phyloP scores from a whole-genome alignment of 805 yeast genomes.

The Yarrowia divulgata region DNA sequence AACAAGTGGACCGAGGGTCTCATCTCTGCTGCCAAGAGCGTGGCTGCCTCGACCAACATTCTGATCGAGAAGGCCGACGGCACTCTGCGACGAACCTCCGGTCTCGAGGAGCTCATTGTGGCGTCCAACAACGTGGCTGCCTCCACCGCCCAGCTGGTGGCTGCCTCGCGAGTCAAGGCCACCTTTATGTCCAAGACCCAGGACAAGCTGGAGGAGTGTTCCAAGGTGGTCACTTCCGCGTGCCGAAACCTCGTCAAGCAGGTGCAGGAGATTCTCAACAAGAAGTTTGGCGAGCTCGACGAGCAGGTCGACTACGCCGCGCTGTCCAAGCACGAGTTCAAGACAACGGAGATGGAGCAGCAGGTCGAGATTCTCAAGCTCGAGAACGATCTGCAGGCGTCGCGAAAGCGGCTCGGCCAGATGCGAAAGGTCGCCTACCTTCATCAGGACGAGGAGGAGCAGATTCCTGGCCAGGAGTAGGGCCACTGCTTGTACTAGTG shows the following conservation, averaged over 20 bases:
- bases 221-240: conserved; percentile 74
- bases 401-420: conserved; percentile 83
- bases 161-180: conserved; percentile 89
- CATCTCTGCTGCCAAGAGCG: conserved; percentile 86
- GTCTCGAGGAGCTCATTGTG: conserved; percentile 84
- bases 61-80: conserved; percentile 88
- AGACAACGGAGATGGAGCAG: conserved; percentile 89
- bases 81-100: conserved; percentile 65
- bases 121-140: conserved; percentile 93
- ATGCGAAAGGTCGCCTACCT: conserved; percentile 80
- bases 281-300: conserved; percentile 45
- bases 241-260: conserved; percentile 74
- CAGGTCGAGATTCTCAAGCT: conserved; percentile 87
- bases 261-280: conserved; percentile 65
- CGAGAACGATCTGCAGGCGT: conserved; percentile 72
- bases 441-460: conserved; percentile 66
- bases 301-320: conserved; percentile 66
- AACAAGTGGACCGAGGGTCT: conserved; percentile 95
- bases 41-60: conserved; percentile 82
- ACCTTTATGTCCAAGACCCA: conserved; percentile 77
- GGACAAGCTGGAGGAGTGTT: conserved; percentile 71
- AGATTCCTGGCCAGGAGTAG: conserved; percentile 30
- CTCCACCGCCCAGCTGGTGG: conserved; percentile 89
- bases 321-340: conserved; percentile 78
- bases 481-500: neutral